Conservation (phyloP, 768 basidiomycete genomes). For the Inosperma sp. region DNA sequence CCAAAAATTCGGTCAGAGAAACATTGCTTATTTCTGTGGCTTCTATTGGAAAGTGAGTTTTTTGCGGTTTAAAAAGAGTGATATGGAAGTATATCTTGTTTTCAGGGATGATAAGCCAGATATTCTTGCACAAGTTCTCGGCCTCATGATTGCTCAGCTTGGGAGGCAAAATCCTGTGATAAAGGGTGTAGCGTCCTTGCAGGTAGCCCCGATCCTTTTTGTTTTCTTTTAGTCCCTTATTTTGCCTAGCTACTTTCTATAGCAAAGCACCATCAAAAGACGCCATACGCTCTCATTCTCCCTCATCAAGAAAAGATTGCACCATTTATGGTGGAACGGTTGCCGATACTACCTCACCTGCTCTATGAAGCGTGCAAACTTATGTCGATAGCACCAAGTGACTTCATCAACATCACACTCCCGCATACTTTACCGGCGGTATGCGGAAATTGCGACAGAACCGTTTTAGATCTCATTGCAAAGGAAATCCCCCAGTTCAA, state of each 20-base stretch:
- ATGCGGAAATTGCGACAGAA: conserved; percentile 56
- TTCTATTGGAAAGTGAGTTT: conserved; percentile 45
- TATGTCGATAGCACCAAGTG: conserved; percentile 48
- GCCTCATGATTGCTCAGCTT: conserved; percentile 60
- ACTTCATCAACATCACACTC: conserved; percentile 63
- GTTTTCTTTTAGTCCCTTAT: background rate
- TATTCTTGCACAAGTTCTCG: conserved; percentile 55
- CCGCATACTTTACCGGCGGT: conserved; percentile 63
- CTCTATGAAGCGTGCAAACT: conserved; percentile 67
- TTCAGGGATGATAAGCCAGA: conserved; percentile 46
- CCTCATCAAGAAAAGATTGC: conserved; percentile 69
- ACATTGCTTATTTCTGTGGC: conserved; percentile 61
- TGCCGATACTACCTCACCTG: conserved; percentile 53
- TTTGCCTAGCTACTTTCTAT: conserved; percentile 50
- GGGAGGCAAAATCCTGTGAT: conserved; percentile 65
- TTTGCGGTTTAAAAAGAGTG: background rate
- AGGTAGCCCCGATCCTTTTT: conserved; percentile 40
- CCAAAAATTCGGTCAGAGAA: conserved; percentile 51
- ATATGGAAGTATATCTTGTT: background rate
- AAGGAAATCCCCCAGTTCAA: conserved; percentile 39
- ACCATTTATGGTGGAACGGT: conserved; percentile 55
- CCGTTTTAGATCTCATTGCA: conserved; percentile 59
- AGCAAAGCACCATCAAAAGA: conserved; percentile 54
- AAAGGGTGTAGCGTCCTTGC: conserved; percentile 62
- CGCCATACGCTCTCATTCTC: conserved; percentile 59